Conservation (phyloP, 495 filamentous ascomycete species). For the Hypomontagnella submonticulosa region DNA sequence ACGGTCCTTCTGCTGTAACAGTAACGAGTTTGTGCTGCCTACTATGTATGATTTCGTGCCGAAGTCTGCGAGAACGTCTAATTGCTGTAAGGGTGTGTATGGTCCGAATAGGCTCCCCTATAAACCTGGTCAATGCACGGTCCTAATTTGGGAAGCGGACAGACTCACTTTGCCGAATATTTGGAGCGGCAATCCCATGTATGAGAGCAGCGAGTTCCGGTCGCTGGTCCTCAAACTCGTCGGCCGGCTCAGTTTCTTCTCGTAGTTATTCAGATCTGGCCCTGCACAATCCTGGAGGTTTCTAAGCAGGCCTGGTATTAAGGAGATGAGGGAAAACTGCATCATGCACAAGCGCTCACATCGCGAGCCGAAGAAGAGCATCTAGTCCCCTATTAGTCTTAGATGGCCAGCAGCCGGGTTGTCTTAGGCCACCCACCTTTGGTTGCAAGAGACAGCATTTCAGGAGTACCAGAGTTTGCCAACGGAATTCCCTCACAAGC, state of each 20-base stretch:
- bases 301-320: slow-evolving; percentile 90
- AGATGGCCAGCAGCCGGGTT: neutral
- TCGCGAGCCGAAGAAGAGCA: slow-evolving; percentile 96
- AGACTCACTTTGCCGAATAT: slow-evolving; percentile 88
- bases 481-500: slow-evolving; percentile 91
- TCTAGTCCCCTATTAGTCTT: slow-evolving; percentile 63
- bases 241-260: slow-evolving; percentile 76
- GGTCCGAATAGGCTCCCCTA: slow-evolving; percentile 95
- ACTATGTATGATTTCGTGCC: slow-evolving; percentile 98
- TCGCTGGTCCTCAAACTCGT: slow-evolving; percentile 93
- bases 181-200: slow-evolving; percentile 94
- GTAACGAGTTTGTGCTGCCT: slow-evolving; percentile 93
- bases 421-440: slow-evolving; percentile 69
- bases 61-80: slow-evolving; percentile 92
- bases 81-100: slow-evolving; percentile 95
- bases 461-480: slow-evolving; percentile 91
- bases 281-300: slow-evolving; percentile 91
- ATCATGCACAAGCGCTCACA: slow-evolving; percentile 98
- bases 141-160: neutral
- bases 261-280: slow-evolving; percentile 86
- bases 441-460: slow-evolving; percentile 94
- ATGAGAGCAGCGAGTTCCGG: slow-evolving; percentile 85
- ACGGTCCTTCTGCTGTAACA: slow-evolving; percentile 94
- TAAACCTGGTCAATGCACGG: slow-evolving; percentile 24
- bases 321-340: slow-evolving; percentile 93